Percentiles rank a stretch among this genome's conserved stretches.
Conservation (phyloP, 495 filamentous ascomycete genomes). For the Neurospora africana region DNA sequence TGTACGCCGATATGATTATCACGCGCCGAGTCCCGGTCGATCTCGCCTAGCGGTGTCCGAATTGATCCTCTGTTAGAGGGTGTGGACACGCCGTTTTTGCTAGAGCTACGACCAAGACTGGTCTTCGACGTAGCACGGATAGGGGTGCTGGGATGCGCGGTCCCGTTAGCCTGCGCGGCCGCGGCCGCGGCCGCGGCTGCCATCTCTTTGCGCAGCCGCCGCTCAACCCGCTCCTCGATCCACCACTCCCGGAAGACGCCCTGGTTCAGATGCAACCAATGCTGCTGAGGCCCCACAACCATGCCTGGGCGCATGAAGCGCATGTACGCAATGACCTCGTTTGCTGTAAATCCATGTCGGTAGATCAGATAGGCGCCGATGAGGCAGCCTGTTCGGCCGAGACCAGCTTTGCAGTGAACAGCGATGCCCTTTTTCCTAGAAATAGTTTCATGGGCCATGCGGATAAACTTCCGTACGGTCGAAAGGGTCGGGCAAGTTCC, state of each 20-base stretch:
- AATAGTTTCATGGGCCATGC: slow-evolving; percentile 89
- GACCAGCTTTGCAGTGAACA: slow-evolving; percentile 95
- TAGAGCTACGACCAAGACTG: slow-evolving; percentile 31
- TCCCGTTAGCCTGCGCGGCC: slow-evolving; percentile 21
- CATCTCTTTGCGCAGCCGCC: slow-evolving; percentile 36
- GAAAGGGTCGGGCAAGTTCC: slow-evolving; percentile 85
- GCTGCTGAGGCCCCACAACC: slow-evolving; percentile 98
- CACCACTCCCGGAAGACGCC: slow-evolving; percentile 95
- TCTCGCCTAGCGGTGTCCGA: slow-evolving; percentile 78
- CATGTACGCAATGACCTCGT: slow-evolving; percentile 98
- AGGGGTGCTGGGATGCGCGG: slow-evolving; percentile 52
- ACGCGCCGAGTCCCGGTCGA: slow-evolving; percentile 62
- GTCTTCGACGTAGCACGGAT: slow-evolving; percentile 63
- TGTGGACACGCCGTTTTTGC: slow-evolving; percentile 52
- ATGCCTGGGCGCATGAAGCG: slow-evolving; percentile 98
- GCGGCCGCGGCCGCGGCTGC: slow-evolving; percentile 36
- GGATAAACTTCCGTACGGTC: slow-evolving; percentile 85
- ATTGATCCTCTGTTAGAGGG: slow-evolving; percentile 70
- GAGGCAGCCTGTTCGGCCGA: slow-evolving; percentile 88
- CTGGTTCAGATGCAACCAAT: slow-evolving; percentile 98
- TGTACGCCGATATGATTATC: slow-evolving; percentile 41
- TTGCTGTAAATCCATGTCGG: slow-evolving; percentile 93
- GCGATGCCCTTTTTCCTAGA: slow-evolving; percentile 79
- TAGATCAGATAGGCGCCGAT: slow-evolving; percentile 98
- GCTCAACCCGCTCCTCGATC: slow-evolving; percentile 77